phyloP scores from a whole-genome alignment of 495 filamentous ascomycete species.

The Penicillium mononematosum region DNA sequence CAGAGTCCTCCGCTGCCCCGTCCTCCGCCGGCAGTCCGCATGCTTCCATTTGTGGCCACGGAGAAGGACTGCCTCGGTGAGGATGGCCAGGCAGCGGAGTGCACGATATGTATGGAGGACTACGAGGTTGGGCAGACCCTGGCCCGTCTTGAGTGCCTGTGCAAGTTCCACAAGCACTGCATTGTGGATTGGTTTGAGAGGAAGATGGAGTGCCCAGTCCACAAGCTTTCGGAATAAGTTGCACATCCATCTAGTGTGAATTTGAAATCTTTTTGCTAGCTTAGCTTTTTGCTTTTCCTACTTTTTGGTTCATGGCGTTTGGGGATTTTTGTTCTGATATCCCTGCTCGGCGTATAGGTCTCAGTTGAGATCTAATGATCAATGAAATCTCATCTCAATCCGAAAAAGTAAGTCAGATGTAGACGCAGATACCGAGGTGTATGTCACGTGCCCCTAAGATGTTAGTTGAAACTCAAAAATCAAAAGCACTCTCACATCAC shows the following conservation, averaged over 20 bases:
- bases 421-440: not conserved
- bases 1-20: conserved; percentile 22
- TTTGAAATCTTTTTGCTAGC: not conserved
- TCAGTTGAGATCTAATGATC: not conserved
- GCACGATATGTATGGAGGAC: conserved; percentile 95
- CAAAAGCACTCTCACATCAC: not conserved
- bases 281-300: conserved; percentile 6
- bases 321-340: conserved; percentile 8
- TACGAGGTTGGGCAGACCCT: conserved; percentile 82
- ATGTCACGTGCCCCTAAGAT: conserved; percentile 2
- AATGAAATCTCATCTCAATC: not conserved
- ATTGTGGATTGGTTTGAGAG: conserved; percentile 57
- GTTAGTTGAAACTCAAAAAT: not conserved
- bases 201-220: conserved; percentile 55
- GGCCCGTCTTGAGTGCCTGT: conserved; percentile 86
- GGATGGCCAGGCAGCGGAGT: conserved; percentile 63
- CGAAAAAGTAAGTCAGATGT: not conserved
- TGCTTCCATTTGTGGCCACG: conserved; percentile 74
- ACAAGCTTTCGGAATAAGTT: conserved; percentile 39
- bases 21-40: conserved; percentile 37
- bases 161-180: conserved; percentile 80
- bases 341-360: not conserved
- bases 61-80: conserved; percentile 88
- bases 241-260: conserved; percentile 3
- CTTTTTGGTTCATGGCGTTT: conserved; percentile 5